Conservation (phyloP, 1,284 basidiomycete species). For the Hymenochaete sp. region DNA sequence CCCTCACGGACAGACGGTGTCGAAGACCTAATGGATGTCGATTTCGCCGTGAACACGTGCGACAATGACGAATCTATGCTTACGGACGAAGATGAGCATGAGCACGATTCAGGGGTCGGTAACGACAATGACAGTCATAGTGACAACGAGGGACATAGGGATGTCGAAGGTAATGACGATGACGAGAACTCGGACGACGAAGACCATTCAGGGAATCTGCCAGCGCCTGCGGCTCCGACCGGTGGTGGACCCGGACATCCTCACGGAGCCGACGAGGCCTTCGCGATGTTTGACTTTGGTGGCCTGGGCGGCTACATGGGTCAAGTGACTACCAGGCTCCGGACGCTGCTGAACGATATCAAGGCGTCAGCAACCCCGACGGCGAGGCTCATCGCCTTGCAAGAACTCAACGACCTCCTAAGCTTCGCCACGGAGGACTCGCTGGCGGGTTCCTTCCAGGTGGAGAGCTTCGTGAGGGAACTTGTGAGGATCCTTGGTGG, state of each 20-base stretch:
- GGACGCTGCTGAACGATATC: constrained; percentile 85
- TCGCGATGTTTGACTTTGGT: constrained; percentile 78
- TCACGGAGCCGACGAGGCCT: constrained; percentile 30
- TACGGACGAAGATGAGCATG: constrained; percentile 28
- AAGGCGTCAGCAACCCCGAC: constrained; percentile 74
- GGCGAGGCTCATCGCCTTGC: constrained; percentile 80
- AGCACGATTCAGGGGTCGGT: constrained; percentile 18
- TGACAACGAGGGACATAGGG: constrained; percentile 20
- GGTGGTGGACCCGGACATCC: constrained; percentile 23
- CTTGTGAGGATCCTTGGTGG: constrained; percentile 90
- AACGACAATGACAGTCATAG: constrained; percentile 30
- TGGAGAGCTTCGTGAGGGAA: constrained; percentile 88
- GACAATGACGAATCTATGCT: constrained; percentile 33
- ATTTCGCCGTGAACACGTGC: constrained; percentile 43
- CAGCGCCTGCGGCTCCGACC: constrained; percentile 31
- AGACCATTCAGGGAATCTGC: constrained; percentile 28
- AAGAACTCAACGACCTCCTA: constrained; percentile 91
- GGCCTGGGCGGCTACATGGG: constrained; percentile 88
- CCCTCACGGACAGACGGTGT: constrained; percentile 64
- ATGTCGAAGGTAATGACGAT: constrained; percentile 29
- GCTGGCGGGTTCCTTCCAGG: constrained; percentile 88
- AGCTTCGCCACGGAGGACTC: constrained; percentile 98
- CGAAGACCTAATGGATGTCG: constrained; percentile 64
- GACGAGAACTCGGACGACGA: constrained; percentile 23
- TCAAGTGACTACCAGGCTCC: constrained; percentile 77